Conservation (phyloP, 2,329 filamentous ascomycete species). For the Cordyceps tenuipes region DNA sequence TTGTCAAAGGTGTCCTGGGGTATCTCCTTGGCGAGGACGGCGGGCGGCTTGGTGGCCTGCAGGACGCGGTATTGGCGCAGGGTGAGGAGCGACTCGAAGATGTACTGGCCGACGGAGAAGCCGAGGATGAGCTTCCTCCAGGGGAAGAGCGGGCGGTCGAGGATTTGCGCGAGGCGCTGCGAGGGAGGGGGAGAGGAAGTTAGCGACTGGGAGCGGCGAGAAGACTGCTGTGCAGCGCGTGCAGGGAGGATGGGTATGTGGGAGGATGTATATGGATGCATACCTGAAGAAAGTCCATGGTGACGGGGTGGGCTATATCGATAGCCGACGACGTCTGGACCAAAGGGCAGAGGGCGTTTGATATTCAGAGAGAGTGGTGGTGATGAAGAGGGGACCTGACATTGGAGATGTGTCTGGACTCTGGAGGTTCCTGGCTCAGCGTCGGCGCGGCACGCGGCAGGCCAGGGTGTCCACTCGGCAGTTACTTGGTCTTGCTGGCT, state of each 20-base stretch:
- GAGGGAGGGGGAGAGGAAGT: background rate
- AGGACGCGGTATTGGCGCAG: conserved; percentile 85
- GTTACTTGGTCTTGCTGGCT: no score
- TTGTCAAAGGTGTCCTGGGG: conserved; percentile 89
- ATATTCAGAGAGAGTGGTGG: background rate
- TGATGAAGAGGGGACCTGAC: background rate
- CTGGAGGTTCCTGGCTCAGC: background rate
- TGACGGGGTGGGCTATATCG: background rate
- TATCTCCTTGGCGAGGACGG: conserved; percentile 82
- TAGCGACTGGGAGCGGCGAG: background rate
- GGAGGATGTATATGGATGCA: conserved; percentile 5
- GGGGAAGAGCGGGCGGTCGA: conserved; percentile 88
- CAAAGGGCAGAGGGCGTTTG: background rate
- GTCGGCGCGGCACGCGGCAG: background rate
- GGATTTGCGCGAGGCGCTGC: conserved; percentile 68
- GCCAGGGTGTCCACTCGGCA: conserved; percentile 9
- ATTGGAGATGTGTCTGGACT: background rate
- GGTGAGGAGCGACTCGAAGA: conserved; percentile 83
- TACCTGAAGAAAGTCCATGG: conserved; percentile 41
- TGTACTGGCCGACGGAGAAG: conserved; percentile 86
- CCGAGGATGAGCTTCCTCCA: conserved; percentile 96
- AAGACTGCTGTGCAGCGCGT: background rate
- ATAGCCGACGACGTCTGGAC: conserved; percentile 10
- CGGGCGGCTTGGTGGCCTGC: conserved; percentile 69
- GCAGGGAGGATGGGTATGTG: background rate